Evolutionary conservation across 805 yeast genomes (phyloP).

Genomic region (Metschnikowia peoriensis): DNA sequence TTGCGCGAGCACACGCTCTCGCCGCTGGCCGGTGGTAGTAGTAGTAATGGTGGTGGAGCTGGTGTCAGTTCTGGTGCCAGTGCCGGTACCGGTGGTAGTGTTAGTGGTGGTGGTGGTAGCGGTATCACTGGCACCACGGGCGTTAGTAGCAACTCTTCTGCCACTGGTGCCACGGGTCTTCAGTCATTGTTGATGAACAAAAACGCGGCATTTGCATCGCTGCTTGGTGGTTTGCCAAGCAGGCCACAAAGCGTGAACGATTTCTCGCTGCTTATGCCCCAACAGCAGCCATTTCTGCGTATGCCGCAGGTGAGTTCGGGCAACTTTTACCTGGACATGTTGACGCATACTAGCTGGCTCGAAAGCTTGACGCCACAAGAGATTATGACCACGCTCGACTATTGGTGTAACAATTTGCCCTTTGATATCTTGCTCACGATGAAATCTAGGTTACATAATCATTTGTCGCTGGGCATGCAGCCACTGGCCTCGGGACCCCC

Average conservation of each 20-base stretch:
- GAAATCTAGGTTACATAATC: conserved; percentile 45
- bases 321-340: conserved; percentile 41
- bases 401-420: conserved; percentile 48
- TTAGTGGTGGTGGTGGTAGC: background rate
- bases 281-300: conserved; percentile 9
- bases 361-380: conserved; percentile 46
- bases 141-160: background rate
- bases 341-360: conserved; percentile 38
- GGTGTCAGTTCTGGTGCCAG: no score
- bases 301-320: conserved; percentile 1
- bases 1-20: conserved; percentile 23
- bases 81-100: conserved; percentile 5
- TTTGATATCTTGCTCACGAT: conserved; percentile 52
- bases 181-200: conserved; percentile 27
- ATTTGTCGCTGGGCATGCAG: conserved; percentile 21
- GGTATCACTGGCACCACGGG: background rate
- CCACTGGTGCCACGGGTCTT: conserved; percentile 11
- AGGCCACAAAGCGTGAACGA: conserved; percentile 46
- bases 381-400: conserved; percentile 52
- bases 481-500: conserved; percentile 8
- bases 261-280: conserved; percentile 20
- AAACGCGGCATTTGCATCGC: conserved; percentile 25
- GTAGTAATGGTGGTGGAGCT: no score
- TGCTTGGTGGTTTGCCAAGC: conserved; percentile 32
- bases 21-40: conserved; percentile 10